These are phyloP conservation scores for Penicillium malachiteum DNA, from an alignment of 495 filamentous ascomycete species.

Conservation along the genomic window DNA sequence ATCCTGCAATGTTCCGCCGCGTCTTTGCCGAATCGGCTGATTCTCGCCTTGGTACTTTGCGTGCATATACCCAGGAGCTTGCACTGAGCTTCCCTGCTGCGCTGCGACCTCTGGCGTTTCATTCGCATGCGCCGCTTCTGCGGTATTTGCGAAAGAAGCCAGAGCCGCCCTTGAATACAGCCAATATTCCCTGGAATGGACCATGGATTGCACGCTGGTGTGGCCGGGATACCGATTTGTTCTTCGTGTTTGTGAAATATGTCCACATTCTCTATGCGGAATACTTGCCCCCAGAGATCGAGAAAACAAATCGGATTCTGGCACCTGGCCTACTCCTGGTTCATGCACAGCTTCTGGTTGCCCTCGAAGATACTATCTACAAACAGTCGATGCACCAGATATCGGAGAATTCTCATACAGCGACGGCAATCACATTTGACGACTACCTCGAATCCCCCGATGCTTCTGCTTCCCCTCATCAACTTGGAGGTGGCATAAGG, in stretches of 20 bases:
- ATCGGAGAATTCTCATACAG: conserved; percentile 51
- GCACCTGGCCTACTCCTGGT: conserved; percentile 81
- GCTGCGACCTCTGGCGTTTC: conserved; percentile 70
- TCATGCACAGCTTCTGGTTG: conserved; percentile 78
- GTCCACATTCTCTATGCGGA: conserved; percentile 81
- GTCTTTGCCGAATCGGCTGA: conserved; percentile 65
- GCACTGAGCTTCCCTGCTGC: conserved; percentile 69
- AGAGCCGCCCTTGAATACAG: conserved; percentile 64
- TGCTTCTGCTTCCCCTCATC: conserved; percentile 60
- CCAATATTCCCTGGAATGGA: conserved; percentile 79
- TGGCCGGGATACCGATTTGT: conserved; percentile 86
- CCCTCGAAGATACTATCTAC: conserved; percentile 84
- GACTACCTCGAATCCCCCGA: conserved; percentile 72
- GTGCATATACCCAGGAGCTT: conserved; percentile 52
- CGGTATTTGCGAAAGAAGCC: conserved; percentile 67
- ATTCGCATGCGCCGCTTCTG: conserved; percentile 60
- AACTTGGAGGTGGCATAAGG: conserved; percentile 50
- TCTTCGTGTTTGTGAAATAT: conserved; percentile 92
- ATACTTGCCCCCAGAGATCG: conserved; percentile 66
- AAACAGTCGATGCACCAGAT: conserved; percentile 55
- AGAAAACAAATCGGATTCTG: conserved; percentile 60
- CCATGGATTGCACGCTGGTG: conserved; percentile 85
- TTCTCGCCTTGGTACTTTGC: conserved; percentile 36
- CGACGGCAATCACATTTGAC: conserved; percentile 69
- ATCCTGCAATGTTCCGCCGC: conserved; percentile 63